These are phyloP conservation scores for Torrubiella hemipterigena DNA, from an alignment of 2,329 filamentous ascomycete species.

Conservation along the genomic window DNA sequence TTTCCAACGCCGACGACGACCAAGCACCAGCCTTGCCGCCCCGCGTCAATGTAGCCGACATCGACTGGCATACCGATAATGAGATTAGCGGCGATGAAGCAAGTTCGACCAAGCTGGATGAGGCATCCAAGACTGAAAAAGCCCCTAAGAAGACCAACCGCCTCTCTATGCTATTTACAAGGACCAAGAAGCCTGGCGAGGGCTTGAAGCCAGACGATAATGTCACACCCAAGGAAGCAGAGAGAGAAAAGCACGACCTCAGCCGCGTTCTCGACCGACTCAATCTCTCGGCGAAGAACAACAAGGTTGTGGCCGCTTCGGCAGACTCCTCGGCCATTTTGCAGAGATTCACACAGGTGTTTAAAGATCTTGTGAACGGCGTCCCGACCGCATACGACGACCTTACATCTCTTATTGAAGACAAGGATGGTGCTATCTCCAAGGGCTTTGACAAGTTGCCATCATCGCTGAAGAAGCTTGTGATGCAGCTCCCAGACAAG, in stretches of 20 bases:
- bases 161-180: constrained; percentile 22
- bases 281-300: constrained; percentile 73
- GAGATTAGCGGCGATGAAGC: constrained; percentile 15
- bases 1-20: constrained; percentile 25
- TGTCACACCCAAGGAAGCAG: constrained; percentile 26
- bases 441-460: constrained; percentile 58
- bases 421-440: constrained; percentile 47
- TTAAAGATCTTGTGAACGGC: constrained; percentile 86
- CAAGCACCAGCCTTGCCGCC: constrained; percentile 44
- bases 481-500: constrained; percentile 74
- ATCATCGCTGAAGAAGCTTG: constrained; percentile 69
- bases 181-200: constrained; percentile 26
- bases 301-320: constrained; percentile 75
- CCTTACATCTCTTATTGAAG: constrained; percentile 52
- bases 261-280: constrained; percentile 69
- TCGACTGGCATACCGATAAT: constrained; percentile 30
- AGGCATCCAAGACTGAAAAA: constrained; percentile 18
- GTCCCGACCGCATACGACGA: constrained; percentile 90
- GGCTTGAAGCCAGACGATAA: constrained; percentile 14
- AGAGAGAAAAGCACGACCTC: constrained; percentile 57
- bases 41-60: constrained; percentile 35
- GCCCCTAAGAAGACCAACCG: constrained; percentile 21
- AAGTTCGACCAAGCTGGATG: constrained; percentile 14
- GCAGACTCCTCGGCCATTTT: constrained; percentile 73
- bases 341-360: constrained; percentile 73